Percentiles rank a stretch among this genome's conserved stretches.
These are phyloP conservation scores for Nicotiana tabacum DNA, from an alignment of 257 asterid species.

Conservation along the genomic window DNA sequence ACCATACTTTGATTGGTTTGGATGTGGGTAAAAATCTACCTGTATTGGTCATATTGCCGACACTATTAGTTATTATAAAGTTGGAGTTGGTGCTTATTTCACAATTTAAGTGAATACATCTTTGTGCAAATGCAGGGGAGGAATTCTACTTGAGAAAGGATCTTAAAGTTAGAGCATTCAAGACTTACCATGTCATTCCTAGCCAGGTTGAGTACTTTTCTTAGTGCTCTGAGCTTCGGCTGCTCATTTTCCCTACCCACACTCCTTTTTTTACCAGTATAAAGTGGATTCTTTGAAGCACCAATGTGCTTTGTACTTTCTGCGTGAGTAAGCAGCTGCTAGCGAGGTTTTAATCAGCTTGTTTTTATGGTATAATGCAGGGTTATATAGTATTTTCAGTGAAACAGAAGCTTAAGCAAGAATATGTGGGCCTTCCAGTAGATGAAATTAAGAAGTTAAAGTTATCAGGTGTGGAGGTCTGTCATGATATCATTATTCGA, in stretches of 20 bases:
- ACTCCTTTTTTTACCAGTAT: background rate
- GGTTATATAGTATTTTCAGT: constrained; percentile 82
- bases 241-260: background rate
- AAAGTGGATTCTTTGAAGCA: background rate
- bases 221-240: background rate
- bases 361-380: constrained; percentile 26
- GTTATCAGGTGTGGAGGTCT: constrained; percentile 81
- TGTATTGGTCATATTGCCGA: background rate
- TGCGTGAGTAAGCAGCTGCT: background rate
- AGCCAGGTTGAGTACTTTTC: constrained; percentile 60
- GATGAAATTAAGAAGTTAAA: constrained; percentile 66
- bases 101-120: background rate
- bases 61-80: background rate
- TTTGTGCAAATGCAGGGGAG: constrained; percentile 55
- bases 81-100: background rate
- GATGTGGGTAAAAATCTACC: constrained; percentile 67
- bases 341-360: background rate
- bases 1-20: constrained; percentile 74
- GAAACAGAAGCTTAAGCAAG: constrained; percentile 77
- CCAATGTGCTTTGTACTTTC: background rate
- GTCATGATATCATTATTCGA: constrained; percentile 14
- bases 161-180: constrained; percentile 83
- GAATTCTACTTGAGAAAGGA: constrained; percentile 68
- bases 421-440: constrained; percentile 58
- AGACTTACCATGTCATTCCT: constrained; percentile 79